A percentile compares a stretch with the other conserved stretches of the same genome.
Conservation (phyloP, 2,329 filamentous ascomycete species). For the Venturia asperata region DNA sequence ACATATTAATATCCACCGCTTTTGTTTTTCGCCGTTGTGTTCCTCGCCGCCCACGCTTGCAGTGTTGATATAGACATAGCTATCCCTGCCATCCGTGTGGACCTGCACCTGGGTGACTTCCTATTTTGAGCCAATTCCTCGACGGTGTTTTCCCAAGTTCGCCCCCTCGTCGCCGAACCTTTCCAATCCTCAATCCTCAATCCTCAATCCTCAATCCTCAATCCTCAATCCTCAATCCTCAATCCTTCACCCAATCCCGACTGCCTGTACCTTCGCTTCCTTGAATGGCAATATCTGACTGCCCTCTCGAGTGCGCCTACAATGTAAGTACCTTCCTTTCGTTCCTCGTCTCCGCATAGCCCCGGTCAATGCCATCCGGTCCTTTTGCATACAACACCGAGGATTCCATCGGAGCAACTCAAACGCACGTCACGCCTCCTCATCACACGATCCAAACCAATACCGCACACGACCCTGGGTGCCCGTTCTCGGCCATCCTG, state of each 20-base stretch:
- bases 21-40: background rate
- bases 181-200: background rate
- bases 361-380: background rate
- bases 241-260: background rate
- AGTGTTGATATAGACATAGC: background rate
- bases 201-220: background rate
- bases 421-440: background rate
- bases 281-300: background rate
- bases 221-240: background rate
- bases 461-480: background rate
- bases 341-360: background rate
- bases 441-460: background rate
- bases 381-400: background rate
- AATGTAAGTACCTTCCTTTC: background rate
- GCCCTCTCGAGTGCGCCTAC: background rate
- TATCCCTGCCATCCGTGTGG: background rate
- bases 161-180: background rate
- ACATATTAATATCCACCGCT: background rate
- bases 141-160: background rate
- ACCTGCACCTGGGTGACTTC: background rate
- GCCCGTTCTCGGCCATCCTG: background rate
- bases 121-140: background rate
- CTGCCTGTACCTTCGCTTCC: background rate
- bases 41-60: background rate
- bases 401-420: background rate